Conservation (phyloP, 768 basidiomycete genomes). For the Phanerodontia chrysosporium region DNA sequence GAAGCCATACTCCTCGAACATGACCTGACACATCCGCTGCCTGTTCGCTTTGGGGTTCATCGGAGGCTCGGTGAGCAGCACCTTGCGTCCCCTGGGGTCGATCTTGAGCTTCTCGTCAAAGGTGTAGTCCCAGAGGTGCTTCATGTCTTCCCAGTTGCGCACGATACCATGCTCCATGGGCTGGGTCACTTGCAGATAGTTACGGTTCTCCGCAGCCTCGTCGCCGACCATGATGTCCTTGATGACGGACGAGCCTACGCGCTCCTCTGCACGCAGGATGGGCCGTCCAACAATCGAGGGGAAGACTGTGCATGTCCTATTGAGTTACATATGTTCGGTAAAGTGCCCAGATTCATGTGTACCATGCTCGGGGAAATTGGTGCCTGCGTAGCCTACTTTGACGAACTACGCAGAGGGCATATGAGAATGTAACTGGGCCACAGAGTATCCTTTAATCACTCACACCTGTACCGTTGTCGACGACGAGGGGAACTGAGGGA, state of each 20-base stretch:
- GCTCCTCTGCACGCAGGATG: constrained; percentile 95
- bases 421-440: neutral
- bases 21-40: constrained; percentile 93
- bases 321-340: neutral
- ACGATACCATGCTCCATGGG: constrained; percentile 99
- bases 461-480: constrained; percentile 66
- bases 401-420: constrained; percentile 42
- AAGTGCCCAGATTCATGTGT: neutral
- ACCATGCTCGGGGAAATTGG: constrained; percentile 54
- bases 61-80: constrained; percentile 94
- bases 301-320: constrained; percentile 58
- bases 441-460: constrained; percentile 14
- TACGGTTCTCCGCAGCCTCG: constrained; percentile 90
- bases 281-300: constrained; percentile 96
- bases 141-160: constrained; percentile 99
- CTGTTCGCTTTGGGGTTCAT: constrained; percentile 97
- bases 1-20: constrained; percentile 99
- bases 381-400: constrained; percentile 61
- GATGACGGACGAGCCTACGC: constrained; percentile 77
- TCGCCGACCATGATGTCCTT: constrained; percentile 99
- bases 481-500: constrained; percentile 42
- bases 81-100: constrained; percentile 81
- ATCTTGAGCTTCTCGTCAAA: constrained; percentile 93
- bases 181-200: constrained; percentile 94
- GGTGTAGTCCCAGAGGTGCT: constrained; percentile 96